phyloP scores from a whole-genome alignment of 257 asterid species.

The Knoxia roxburghii region DNA sequence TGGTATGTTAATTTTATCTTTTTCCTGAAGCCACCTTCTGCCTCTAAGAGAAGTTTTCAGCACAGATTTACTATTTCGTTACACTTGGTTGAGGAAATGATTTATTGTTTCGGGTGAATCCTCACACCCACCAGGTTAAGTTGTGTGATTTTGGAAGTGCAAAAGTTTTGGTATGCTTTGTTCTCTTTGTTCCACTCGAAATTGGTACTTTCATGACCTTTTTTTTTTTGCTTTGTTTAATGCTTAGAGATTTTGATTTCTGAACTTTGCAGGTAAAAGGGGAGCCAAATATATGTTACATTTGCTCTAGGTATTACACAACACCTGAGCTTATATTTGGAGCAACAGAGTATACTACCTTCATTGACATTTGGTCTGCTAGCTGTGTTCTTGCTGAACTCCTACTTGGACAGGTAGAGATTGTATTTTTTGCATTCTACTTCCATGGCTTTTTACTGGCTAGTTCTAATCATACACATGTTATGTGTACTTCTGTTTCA shows the following conservation, averaged over 20 bases:
- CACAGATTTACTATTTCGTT: not conserved
- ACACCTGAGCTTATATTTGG: conserved; percentile 61
- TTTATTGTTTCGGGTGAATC: conserved; percentile 46
- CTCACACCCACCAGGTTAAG: conserved; percentile 61
- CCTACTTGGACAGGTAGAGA: conserved; percentile 46
- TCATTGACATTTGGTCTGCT: conserved; percentile 54
- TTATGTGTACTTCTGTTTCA: conserved; percentile 23
- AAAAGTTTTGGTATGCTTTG: conserved; percentile 40
- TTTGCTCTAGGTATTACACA: conserved; percentile 57
- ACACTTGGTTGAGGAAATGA: not conserved
- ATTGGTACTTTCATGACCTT: not conserved
- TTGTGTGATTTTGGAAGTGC: conserved; percentile 55
- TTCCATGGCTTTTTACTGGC: not conserved
- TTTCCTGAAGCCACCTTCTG: not conserved
- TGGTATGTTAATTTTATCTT: conserved; percentile 45
- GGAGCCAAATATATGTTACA: conserved; percentile 51
- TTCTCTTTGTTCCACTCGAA: not conserved
- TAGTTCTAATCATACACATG: not conserved
- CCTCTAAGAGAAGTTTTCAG: not conserved
- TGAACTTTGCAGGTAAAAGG: conserved; percentile 38
- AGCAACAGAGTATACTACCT: conserved; percentile 48
- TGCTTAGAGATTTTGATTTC: conserved; percentile 10
- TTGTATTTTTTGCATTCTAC: conserved; percentile 4
- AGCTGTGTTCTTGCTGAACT: conserved; percentile 55
- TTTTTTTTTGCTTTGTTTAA: conserved; percentile 3